A percentile compares a stretch with the other conserved stretches of the same genome.
Conservation (phyloP, 495 filamentous ascomycete species). For the Penicillium herquei region DNA sequence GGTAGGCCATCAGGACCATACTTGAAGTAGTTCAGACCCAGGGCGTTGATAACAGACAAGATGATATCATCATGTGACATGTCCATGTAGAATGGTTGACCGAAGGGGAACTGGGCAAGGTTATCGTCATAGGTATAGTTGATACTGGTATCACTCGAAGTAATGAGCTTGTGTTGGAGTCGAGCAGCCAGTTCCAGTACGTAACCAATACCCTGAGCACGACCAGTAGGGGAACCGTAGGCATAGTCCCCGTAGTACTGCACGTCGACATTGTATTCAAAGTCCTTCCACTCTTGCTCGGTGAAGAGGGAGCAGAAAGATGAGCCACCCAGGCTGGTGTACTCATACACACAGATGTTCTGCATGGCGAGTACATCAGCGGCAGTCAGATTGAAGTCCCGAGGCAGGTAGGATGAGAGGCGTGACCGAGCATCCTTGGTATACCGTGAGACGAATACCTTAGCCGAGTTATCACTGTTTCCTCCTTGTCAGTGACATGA, state of each 20-base stretch:
- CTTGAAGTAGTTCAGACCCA: conserved; percentile 49
- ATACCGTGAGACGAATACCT: conserved; percentile 15
- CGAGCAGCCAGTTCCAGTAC: conserved; percentile 61
- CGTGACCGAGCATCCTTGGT: conserved; percentile 20
- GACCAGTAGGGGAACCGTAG: conserved; percentile 58
- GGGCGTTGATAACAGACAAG: conserved; percentile 46
- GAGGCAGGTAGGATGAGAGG: conserved; percentile 21
- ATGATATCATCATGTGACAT: conserved; percentile 45
- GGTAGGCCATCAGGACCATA: conserved; percentile 42
- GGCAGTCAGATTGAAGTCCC: conserved; percentile 48
- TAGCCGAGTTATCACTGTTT: background rate
- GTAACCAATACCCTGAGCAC: conserved; percentile 64
- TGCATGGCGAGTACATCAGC: conserved; percentile 56
- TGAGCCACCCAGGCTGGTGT: conserved; percentile 28
- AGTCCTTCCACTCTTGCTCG: conserved; percentile 56
- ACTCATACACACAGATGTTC: conserved; percentile 38
- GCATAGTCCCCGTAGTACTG: conserved; percentile 56
- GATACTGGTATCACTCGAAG: conserved; percentile 55
- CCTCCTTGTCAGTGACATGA: background rate
- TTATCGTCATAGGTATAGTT: conserved; percentile 56
- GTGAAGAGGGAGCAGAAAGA: conserved; percentile 57
- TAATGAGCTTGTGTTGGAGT: conserved; percentile 51
- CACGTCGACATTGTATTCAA: conserved; percentile 57
- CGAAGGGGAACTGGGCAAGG: conserved; percentile 43
- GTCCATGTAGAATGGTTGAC: conserved; percentile 53